Evolutionary conservation across 1,139 yeast genomes (phyloP).

Genomic region (Blastobotrys persicus): DNA sequence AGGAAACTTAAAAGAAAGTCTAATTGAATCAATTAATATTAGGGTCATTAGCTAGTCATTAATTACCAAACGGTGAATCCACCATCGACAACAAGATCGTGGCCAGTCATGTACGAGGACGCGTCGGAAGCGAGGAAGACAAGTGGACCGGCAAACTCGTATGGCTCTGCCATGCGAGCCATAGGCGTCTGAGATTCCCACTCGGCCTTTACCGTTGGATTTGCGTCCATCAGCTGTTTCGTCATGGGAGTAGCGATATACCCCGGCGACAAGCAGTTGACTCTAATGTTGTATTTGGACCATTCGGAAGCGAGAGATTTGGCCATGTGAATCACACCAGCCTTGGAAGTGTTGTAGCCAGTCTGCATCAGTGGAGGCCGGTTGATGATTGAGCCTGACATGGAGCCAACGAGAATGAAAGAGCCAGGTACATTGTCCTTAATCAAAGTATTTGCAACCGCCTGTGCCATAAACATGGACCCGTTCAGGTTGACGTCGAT

Average conservation of each 20-base stretch:
- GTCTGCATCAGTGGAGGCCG: conserved; percentile 69
- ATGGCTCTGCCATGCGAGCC: conserved; percentile 34
- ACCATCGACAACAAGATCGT: conserved; percentile 76
- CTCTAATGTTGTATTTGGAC: conserved; percentile 72
- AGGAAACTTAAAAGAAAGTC: too few relatives aligned
- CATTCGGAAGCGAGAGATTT: conserved; percentile 77
- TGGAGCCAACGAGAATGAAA: conserved; percentile 70
- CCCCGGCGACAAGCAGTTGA: conserved; percentile 75
- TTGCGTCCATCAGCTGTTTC: conserved; percentile 31
- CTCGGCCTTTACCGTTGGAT: conserved; percentile 42
- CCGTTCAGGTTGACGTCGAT: conserved; percentile 20
- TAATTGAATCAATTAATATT: too few relatives aligned
- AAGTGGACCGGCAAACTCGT: conserved; percentile 61
- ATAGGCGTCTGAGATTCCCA: conserved; percentile 66
- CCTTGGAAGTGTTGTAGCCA: conserved; percentile 78
- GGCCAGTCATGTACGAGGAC: conserved; percentile 75
- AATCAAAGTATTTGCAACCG: conserved; percentile 63
- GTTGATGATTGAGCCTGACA: conserved; percentile 78
- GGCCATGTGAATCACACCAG: conserved; percentile 72
- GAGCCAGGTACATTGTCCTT: conserved; percentile 50
- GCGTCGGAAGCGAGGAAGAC: conserved; percentile 71
- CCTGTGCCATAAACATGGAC: conserved; percentile 19
- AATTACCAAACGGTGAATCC: conserved; percentile 62
- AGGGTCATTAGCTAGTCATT: background rate
- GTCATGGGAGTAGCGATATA: conserved; percentile 66